A percentile compares a stretch with the other conserved stretches of the same genome.
These are phyloP conservation scores for Dictyostelium intermedium DNA, from an alignment of 78 protist species.

Conservation along the genomic window DNA sequence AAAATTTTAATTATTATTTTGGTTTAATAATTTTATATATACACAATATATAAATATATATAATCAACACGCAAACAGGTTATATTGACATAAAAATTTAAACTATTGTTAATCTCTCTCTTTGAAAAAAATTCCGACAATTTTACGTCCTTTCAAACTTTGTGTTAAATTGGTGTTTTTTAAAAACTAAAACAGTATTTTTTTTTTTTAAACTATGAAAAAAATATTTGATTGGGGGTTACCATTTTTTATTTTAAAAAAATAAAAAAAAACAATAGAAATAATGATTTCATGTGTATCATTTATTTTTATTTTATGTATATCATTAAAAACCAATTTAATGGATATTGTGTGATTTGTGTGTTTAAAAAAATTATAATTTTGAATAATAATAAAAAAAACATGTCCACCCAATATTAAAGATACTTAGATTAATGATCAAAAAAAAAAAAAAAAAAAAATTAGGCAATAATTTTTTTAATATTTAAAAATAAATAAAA, in stretches of 20 bases:
- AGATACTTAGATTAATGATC: not conserved
- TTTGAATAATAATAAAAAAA: not conserved
- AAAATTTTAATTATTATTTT: not conserved
- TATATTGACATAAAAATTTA: not conserved
- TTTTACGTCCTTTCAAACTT: not conserved
- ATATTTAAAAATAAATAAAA: not conserved
- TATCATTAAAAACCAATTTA: not conserved
- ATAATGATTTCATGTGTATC: not conserved
- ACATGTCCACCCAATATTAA: not conserved
- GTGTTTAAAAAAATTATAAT: not conserved
- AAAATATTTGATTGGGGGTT: not conserved
- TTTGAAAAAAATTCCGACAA: slow-evolving; percentile 6
- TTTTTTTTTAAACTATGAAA: not conserved
- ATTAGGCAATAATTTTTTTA: no score
- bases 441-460: not conserved
- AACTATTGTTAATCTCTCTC: slow-evolving; percentile 7
- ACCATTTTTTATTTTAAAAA: not conserved
- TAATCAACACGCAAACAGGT: not conserved
- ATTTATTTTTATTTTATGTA: not conserved
- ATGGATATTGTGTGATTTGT: no score
- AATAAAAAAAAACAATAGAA: not conserved
- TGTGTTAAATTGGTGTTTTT: not conserved
- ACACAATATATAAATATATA: not conserved
- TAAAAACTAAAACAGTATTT: not conserved
- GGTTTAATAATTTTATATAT: not conserved